Evolutionary conservation across 208 protist species (phyloP).

Genomic region (Leptomonas pyrrhocoris): DNA sequence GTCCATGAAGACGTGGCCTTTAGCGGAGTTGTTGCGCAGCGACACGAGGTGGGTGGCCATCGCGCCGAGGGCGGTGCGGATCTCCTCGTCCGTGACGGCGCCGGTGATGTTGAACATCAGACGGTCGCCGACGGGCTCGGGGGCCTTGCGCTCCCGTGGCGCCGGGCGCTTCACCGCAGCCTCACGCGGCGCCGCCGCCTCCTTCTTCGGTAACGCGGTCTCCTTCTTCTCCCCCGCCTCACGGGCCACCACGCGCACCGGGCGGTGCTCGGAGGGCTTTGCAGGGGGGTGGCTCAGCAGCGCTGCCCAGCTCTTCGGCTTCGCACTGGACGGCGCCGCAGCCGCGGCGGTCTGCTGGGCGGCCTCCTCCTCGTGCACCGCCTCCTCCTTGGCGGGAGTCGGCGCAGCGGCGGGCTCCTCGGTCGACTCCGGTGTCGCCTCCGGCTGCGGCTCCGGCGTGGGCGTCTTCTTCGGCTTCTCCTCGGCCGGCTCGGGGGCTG

Average conservation of each 20-base stretch:
- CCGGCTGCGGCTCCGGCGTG: slow-evolving; percentile 21
- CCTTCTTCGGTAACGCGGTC: slow-evolving; percentile 27
- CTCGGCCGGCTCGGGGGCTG: slow-evolving; percentile 25
- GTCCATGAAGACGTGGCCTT: slow-evolving; percentile 86
- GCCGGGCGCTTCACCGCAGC: slow-evolving; percentile 26
- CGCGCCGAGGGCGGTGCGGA: slow-evolving; percentile 65
- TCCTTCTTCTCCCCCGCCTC: slow-evolving; percentile 31
- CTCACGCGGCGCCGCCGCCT: slow-evolving; percentile 5
- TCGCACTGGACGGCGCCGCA: slow-evolving; percentile 19
- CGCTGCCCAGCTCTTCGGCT: slow-evolving; percentile 75
- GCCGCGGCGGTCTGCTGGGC: slow-evolving; percentile 17
- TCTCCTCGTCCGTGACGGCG: slow-evolving; percentile 80
- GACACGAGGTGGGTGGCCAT: slow-evolving; percentile 67
- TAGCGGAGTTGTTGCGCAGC: slow-evolving; percentile 82
- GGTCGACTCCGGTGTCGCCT: slow-evolving; percentile 25
- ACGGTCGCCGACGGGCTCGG: slow-evolving; percentile 66
- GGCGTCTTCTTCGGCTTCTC: slow-evolving; percentile 16
- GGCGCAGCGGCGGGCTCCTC: slow-evolving; percentile 29
- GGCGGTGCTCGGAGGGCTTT: slow-evolving; percentile 43
- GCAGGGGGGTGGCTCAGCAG: slow-evolving; percentile 46
- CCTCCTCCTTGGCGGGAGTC: slow-evolving; percentile 14
- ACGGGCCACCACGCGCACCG: slow-evolving; percentile 50
- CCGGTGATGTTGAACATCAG: slow-evolving; percentile 85
- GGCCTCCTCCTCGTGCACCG: slow-evolving; percentile 4
- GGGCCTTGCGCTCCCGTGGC: slow-evolving; percentile 45